Evolutionary conservation across 2,329 filamentous ascomycete species (phyloP), one percentile per base, ranked within the genome.

Genomic region (Aspergillus sp.): DNA sequence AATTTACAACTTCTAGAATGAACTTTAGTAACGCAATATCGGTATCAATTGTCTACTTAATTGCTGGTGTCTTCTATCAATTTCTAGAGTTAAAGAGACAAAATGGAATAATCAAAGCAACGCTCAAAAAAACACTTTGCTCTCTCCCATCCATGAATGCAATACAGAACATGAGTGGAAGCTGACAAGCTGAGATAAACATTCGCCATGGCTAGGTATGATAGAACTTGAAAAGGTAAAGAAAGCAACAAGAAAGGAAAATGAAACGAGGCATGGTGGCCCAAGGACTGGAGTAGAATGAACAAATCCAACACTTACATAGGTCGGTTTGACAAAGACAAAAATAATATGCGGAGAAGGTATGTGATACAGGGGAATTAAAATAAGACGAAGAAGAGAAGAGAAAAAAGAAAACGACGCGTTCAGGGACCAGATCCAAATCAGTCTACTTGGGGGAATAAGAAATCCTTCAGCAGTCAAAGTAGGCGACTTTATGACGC

Each of bases 11-110:
- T 19, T 19, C 19, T 19, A 4, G 19, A 19, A 32, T 8, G n/a
- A 32, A 9, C 31, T n/a, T 8, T 35, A 45, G 39, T 33, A 44
- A 40, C 12, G 31, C 40, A 32, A 44, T 26, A 46, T 48, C 47
- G 49, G 49, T 56, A 52, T 52, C 50, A 52, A 50, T 53, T 54
- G 47, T 55, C 52, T 54, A 54, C 40, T 47, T 44, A 39, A 40
- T 45, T 40, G 13, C 13, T 44, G 40, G 27, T 43, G 33, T 49
- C 48, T 50, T 57, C 52, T 57, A 52, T 55, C 51, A 46, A 47
- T 54, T 19, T 19, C 19, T 19, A 19, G 19, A 19, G 19, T 19
- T 2, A 19, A 4, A 19, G 19, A 19, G 19, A 19, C 50, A 32
- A 43, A 46, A 50, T 26, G 29, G 45, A 44, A 36, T 43, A 27